Evolutionary conservation across 257 asterid species (phyloP).

Genomic region (Gentiana straminea): DNA sequence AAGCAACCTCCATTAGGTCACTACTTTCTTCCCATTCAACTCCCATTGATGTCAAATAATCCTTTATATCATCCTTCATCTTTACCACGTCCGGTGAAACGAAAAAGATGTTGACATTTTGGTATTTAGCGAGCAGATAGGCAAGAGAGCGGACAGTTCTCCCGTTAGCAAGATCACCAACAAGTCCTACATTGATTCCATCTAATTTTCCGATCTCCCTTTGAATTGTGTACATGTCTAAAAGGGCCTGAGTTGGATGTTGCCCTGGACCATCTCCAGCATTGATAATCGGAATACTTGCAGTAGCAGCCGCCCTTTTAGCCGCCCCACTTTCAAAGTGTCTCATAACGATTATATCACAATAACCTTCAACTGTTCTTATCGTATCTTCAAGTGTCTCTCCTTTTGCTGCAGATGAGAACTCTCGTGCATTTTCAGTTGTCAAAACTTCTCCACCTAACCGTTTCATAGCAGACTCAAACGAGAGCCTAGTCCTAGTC

Average conservation of each 20-base stretch:
- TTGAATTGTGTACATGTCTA: constrained; percentile 78
- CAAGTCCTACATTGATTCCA: constrained; percentile 84
- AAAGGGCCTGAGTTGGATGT: constrained; percentile 95
- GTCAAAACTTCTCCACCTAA: constrained; percentile 83
- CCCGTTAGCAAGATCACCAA: constrained; percentile 95
- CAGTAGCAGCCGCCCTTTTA: constrained; percentile 67
- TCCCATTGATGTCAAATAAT: constrained; percentile 63
- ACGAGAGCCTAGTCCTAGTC: constrained; percentile 91
- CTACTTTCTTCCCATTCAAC: constrained; percentile 90
- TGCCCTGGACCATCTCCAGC: constrained; percentile 99
- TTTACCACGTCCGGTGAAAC: constrained; percentile 86
- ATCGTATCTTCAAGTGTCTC: constrained; percentile 96
- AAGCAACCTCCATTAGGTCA: constrained; percentile 73
- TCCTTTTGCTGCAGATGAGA: constrained; percentile 95
- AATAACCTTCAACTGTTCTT: constrained; percentile 88
- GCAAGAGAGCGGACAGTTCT: constrained; percentile 95
- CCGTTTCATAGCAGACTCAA: constrained; percentile 96
- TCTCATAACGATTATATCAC: constrained; percentile 87
- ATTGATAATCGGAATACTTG: constrained; percentile 77
- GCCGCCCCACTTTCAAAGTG: constrained; percentile 99
- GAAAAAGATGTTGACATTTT: constrained; percentile 69
- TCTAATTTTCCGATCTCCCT: constrained; percentile 86
- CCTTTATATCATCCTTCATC: constrained; percentile 96
- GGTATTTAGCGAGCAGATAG: constrained; percentile 62
- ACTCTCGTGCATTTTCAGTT: constrained; percentile 91